Evolutionary conservation across 441 rosid genomes (phyloP).

Genomic region (Geranium incanum): DNA sequence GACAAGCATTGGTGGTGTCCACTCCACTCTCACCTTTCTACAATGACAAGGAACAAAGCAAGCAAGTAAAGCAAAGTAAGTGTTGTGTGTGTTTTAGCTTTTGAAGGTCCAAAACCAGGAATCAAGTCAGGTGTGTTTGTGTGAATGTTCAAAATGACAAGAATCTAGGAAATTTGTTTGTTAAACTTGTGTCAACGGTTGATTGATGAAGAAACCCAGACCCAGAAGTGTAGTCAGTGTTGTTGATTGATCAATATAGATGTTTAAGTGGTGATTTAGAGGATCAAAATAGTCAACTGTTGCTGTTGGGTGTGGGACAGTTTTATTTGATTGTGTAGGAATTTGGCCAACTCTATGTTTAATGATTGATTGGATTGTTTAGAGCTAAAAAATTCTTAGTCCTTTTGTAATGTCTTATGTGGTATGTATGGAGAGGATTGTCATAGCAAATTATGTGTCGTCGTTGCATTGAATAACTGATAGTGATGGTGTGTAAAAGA

Average conservation of each 20-base stretch:
- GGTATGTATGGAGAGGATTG: neutral
- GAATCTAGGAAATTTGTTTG: constrained; percentile 15
- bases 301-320: too few species aligned
- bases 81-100: constrained; percentile 16
- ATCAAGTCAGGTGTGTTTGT: constrained; percentile 18
- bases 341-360: too few species aligned
- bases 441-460: too few species aligned
- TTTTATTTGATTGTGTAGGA: too few species aligned
- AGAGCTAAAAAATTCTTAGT: neutral
- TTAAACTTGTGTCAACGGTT: neutral
- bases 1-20: constrained; percentile 29
- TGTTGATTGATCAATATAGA: too few species aligned
- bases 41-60: constrained; percentile 23
- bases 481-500: too few species aligned
- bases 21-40: constrained; percentile 37
- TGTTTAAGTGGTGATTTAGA: too few species aligned
- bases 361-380: neutral
- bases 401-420: neutral
- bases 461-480: too few species aligned
- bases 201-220: neutral
- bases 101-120: constrained; percentile 32
- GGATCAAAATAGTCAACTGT: too few species aligned
- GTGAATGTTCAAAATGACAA: neutral
- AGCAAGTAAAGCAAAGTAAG: neutral
- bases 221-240: too few species aligned